Conservation (phyloP, 169 alveolate species). For the Plasmodium inui region DNA sequence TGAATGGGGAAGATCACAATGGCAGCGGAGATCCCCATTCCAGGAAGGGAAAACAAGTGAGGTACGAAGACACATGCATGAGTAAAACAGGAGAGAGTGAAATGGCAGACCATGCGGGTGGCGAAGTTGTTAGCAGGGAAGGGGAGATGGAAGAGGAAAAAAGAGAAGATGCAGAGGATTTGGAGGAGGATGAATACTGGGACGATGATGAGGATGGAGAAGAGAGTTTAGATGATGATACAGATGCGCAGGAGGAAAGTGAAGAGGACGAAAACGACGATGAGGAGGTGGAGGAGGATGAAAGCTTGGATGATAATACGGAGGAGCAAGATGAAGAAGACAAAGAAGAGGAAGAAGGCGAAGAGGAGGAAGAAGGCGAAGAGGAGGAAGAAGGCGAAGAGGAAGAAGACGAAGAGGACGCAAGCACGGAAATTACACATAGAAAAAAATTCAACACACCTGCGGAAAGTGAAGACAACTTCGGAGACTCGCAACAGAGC, state of each 20-base stretch:
- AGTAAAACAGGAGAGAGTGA: background rate
- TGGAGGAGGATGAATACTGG: background rate
- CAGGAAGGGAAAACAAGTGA: background rate
- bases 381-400: background rate
- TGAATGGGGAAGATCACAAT: background rate
- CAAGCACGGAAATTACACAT: background rate
- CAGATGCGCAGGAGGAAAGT: background rate
- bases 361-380: conserved; percentile 8
- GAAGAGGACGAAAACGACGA: background rate
- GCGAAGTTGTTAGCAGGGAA: background rate
- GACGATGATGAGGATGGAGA: background rate
- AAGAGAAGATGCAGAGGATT: background rate
- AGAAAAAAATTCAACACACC: background rate
- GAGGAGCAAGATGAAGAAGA: background rate
- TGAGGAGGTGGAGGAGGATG: background rate
- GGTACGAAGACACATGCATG: background rate
- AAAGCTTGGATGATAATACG: background rate
- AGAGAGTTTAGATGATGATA: background rate
- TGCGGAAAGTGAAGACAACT: conserved; percentile 4
- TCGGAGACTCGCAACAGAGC: background rate
- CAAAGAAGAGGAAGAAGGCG: background rate
- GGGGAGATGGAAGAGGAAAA: background rate
- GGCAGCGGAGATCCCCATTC: background rate
- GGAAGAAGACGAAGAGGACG: background rate
- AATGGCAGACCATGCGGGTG: background rate